Evolutionary conservation across 2,329 filamentous ascomycete genomes (phyloP).

Genomic region (Aulographum hederae): DNA sequence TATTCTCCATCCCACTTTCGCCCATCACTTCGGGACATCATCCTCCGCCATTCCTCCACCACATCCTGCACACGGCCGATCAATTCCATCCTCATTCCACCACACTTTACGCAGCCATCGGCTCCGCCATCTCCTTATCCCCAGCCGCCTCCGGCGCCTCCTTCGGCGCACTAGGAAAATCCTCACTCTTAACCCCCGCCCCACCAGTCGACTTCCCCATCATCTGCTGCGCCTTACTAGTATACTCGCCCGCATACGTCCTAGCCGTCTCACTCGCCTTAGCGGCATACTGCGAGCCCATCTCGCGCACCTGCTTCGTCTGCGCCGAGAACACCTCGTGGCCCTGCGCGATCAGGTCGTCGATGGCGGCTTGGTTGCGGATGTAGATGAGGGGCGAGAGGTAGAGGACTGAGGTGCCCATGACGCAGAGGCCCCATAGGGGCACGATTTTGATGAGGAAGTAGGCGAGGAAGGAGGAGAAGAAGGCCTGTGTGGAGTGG

Average conservation of each 20-base stretch:
- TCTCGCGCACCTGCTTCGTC: slow-evolving; percentile 40
- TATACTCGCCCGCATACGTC: slow-evolving; percentile 38
- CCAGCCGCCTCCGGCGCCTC: background rate
- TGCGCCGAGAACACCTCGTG: slow-evolving; percentile 37
- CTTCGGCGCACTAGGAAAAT: background rate
- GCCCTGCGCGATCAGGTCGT: slow-evolving; percentile 37
- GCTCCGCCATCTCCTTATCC: background rate
- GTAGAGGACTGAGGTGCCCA: slow-evolving; percentile 37
- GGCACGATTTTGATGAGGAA: slow-evolving; percentile 48
- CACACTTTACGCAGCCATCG: background rate
- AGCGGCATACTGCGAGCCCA: slow-evolving; percentile 37
- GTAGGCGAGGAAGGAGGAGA: slow-evolving; percentile 39
- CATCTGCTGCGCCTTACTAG: slow-evolving; percentile 21
- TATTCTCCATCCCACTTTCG: no score
- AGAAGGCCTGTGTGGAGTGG: slow-evolving; percentile 32
- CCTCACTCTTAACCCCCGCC: background rate
- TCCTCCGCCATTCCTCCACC: no score
- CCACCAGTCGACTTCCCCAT: slow-evolving; percentile 19
- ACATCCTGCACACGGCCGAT: no score
- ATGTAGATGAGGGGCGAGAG: slow-evolving; percentile 44
- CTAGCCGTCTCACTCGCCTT: slow-evolving; percentile 33
- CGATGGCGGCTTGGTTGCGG: slow-evolving; percentile 45
- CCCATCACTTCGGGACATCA: no score
- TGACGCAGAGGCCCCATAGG: slow-evolving; percentile 43
- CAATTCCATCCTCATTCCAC: no score